Conservation (phyloP, 352 stramenopile species). For the Phytopythium aichiense region DNA sequence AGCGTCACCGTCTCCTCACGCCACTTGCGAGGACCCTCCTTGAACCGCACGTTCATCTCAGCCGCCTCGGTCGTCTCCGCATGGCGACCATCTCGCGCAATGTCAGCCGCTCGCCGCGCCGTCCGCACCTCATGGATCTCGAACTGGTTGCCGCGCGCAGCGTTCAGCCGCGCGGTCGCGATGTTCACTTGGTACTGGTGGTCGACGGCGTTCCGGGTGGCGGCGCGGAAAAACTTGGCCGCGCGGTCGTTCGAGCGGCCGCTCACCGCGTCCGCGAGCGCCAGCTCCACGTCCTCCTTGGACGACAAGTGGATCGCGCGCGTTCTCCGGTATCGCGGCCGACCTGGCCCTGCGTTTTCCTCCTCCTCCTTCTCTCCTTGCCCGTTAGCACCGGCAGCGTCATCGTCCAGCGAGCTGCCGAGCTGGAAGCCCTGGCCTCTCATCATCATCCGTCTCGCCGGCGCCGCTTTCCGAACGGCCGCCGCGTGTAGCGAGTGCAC, state of each 20-base stretch:
- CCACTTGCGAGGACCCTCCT: slow-evolving; percentile 78
- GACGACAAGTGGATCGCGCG: slow-evolving; percentile 59
- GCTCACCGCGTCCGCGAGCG: slow-evolving; percentile 63
- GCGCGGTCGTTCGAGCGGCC: slow-evolving; percentile 42
- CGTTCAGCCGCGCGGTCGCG: slow-evolving; percentile 69
- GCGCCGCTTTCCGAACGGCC: slow-evolving; percentile 10
- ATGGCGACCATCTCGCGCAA: not conserved
- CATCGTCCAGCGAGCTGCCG: slow-evolving; percentile 41
- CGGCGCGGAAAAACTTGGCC: slow-evolving; percentile 76
- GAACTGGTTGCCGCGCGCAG: slow-evolving; percentile 56
- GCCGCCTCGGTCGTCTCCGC: slow-evolving; percentile 6
- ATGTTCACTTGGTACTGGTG: slow-evolving; percentile 78
- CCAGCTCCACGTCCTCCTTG: slow-evolving; percentile 72
- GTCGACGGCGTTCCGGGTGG: slow-evolving; percentile 71
- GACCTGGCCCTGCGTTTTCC: slow-evolving; percentile 10
- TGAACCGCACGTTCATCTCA: slow-evolving; percentile 72
- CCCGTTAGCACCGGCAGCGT: not conserved
- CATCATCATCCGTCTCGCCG: slow-evolving; percentile 39
- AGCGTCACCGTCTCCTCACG: slow-evolving; percentile 70
- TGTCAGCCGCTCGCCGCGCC: slow-evolving; percentile 17
- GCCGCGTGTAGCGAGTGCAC: slow-evolving; percentile 47
- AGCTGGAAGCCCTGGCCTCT: slow-evolving; percentile 48
- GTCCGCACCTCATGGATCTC: slow-evolving; percentile 40
- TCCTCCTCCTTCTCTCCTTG: not conserved
- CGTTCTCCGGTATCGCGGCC: slow-evolving; percentile 37